Conservation (phyloP, 1,284 basidiomycete species). For the Sanghuangporus weigelae region DNA sequence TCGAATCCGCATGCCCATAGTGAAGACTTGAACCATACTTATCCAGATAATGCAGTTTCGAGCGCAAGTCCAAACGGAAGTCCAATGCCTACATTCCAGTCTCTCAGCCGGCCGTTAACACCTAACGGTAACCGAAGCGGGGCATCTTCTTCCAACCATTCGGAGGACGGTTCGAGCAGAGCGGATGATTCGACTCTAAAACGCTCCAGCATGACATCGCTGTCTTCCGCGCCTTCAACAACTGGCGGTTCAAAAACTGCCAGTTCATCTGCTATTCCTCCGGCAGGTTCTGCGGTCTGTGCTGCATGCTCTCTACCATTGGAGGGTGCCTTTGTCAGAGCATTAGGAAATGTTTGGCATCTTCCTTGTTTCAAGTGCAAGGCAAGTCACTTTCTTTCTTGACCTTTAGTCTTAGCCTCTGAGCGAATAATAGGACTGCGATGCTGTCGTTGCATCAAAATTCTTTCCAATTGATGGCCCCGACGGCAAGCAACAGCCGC, state of each 20-base stretch:
- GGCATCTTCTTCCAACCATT: constrained; percentile 18
- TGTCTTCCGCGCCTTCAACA: constrained; percentile 12
- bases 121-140: constrained; percentile 16
- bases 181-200: constrained; percentile 14
- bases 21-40: constrained; percentile 62
- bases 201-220: constrained; percentile 12
- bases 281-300: constrained; percentile 37
- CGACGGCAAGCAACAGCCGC: constrained; percentile 81
- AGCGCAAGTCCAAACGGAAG: constrained; percentile 21
- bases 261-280: not conserved
- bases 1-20: constrained; percentile 46
- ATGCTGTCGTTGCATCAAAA: constrained; percentile 94
- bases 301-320: constrained; percentile 71
- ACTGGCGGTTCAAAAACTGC: constrained; percentile 7
- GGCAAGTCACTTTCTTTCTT: constrained; percentile 43
- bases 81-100: constrained; percentile 45
- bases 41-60: constrained; percentile 4
- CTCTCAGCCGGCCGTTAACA: constrained; percentile 20
- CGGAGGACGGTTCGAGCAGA: constrained; percentile 9
- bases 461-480: constrained; percentile 96
- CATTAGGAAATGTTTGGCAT: constrained; percentile 92
- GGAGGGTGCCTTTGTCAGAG: constrained; percentile 95
- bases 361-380: constrained; percentile 96
- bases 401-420: constrained; percentile 15
- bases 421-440: constrained; percentile 72